Percentiles rank a stretch among this genome's conserved stretches.
These are phyloP conservation scores for Pilasporangium apinafurcum DNA, from an alignment of 352 stramenopile species.

Conservation along the genomic window DNA sequence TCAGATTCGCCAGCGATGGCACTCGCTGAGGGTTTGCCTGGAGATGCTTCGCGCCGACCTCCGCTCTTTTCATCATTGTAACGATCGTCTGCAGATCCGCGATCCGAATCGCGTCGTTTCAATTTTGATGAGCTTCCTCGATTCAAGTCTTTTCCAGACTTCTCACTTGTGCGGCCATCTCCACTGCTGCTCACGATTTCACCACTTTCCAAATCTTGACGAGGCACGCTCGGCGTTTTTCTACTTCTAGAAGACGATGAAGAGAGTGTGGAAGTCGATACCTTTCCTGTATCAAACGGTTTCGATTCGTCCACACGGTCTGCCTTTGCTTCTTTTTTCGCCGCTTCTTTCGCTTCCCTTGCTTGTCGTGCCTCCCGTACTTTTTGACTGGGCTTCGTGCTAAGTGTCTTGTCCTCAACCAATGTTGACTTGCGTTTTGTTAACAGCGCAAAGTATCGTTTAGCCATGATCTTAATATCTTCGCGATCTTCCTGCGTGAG, in stretches of 20 bases:
- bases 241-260: constrained; percentile 4
- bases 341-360: constrained; percentile 1
- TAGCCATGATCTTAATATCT: constrained; percentile 89
- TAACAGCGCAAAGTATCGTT: constrained; percentile 77
- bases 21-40: constrained; percentile 7
- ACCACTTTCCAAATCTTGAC: constrained; percentile 41
- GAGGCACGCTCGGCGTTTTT: constrained; percentile 13
- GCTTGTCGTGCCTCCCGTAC: too few species aligned
- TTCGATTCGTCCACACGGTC: neutral
- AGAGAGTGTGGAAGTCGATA: neutral
- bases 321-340: neutral
- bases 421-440: constrained; percentile 70
- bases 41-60: constrained; percentile 21
- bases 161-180: too few species aligned
- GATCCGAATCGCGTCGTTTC: constrained; percentile 19
- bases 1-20: neutral
- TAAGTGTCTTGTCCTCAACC: constrained; percentile 53
- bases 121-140: constrained; percentile 2
- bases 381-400: too few species aligned
- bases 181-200: constrained; percentile 45
- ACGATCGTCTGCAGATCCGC: constrained; percentile 3
- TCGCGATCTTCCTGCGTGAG: constrained; percentile 79
- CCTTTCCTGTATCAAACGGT: constrained; percentile 6
- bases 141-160: neutral
- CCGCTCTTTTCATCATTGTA: constrained; percentile 22